phyloP scores from a whole-genome alignment of 805 yeast species.

The Candida dendrica region DNA sequence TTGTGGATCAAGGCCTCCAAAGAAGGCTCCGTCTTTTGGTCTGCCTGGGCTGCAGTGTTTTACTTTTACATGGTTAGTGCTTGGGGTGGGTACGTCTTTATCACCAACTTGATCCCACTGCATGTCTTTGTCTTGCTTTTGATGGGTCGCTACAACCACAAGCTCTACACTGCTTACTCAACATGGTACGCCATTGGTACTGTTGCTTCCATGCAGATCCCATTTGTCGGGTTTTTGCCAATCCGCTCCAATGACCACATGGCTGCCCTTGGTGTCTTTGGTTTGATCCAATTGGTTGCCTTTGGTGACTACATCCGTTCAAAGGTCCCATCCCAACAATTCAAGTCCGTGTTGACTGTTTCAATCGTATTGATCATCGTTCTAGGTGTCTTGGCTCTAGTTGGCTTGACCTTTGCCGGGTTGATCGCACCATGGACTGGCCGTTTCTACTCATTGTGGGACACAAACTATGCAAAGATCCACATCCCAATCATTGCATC shows the following conservation, averaged over 20 bases:
- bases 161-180: slow-evolving; percentile 82
- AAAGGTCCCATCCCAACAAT: slow-evolving; percentile 64
- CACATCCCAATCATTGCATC: slow-evolving; percentile 98
- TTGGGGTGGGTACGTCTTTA: slow-evolving; percentile 99
- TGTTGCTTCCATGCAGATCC: slow-evolving; percentile 98
- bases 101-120: slow-evolving; percentile 93
- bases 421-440: slow-evolving; percentile 99
- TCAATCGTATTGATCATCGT: slow-evolving; percentile 48
- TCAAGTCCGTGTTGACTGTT: slow-evolving; percentile 59
- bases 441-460: slow-evolving; percentile 97
- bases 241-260: slow-evolving; percentile 96
- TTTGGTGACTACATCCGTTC: slow-evolving; percentile 76
- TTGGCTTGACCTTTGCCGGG: slow-evolving; percentile 80
- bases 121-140: slow-evolving; percentile 84
- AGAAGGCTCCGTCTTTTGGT: slow-evolving; percentile 82
- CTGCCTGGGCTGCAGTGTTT: slow-evolving; percentile 73
- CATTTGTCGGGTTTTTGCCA: slow-evolving; percentile 96
- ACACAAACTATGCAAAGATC: slow-evolving; percentile 92
- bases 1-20: slow-evolving; percentile 94
- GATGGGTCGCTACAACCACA: slow-evolving; percentile 90
- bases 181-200: slow-evolving; percentile 98
- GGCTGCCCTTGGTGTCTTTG: slow-evolving; percentile 97
- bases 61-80: slow-evolving; percentile 99
- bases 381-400: slow-evolving; percentile 64
- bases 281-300: slow-evolving; percentile 84